Evolutionary conservation across 2,329 filamentous ascomycete genomes (phyloP).

Genomic region (Hysterium pulicare): DNA sequence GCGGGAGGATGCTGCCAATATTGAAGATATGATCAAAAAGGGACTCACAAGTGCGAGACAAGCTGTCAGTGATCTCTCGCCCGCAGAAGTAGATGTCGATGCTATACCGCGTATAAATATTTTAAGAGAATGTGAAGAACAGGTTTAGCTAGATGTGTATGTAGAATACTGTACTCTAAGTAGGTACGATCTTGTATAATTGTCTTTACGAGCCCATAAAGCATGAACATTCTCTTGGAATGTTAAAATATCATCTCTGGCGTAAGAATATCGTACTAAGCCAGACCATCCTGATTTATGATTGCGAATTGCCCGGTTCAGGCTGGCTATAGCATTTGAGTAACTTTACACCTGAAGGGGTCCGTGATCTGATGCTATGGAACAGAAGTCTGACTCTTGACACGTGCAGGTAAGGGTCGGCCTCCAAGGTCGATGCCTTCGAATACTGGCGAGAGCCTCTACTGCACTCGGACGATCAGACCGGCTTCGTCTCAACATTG

Average conservation of each 20-base stretch:
- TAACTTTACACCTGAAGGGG: not conserved
- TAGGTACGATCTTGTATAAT: not conserved
- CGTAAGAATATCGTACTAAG: no score
- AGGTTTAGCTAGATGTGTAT: not conserved
- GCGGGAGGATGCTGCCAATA: not conserved
- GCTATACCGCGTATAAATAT: not conserved
- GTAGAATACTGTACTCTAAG: not conserved
- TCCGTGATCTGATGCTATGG: not conserved
- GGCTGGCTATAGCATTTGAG: not conserved
- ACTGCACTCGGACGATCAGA: not conserved
- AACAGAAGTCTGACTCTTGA: no score
- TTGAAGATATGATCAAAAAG: conserved; percentile 1
- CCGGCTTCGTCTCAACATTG: not conserved
- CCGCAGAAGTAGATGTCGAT: not conserved
- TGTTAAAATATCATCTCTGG: not conserved
- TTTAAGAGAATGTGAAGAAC: not conserved
- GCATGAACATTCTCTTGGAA: not conserved
- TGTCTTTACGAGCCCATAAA: not conserved
- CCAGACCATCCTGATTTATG: no score
- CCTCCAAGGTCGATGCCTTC: no score
- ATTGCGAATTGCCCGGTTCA: no score
- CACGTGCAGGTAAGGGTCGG: no score
- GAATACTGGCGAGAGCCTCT: no score
- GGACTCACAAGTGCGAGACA: not conserved
- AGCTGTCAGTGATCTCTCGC: not conserved